Percentiles rank a stretch among this genome's conserved stretches.
phyloP scores from a whole-genome alignment of 1,139 yeast genomes.

The Hansenula lynferdii region DNA sequence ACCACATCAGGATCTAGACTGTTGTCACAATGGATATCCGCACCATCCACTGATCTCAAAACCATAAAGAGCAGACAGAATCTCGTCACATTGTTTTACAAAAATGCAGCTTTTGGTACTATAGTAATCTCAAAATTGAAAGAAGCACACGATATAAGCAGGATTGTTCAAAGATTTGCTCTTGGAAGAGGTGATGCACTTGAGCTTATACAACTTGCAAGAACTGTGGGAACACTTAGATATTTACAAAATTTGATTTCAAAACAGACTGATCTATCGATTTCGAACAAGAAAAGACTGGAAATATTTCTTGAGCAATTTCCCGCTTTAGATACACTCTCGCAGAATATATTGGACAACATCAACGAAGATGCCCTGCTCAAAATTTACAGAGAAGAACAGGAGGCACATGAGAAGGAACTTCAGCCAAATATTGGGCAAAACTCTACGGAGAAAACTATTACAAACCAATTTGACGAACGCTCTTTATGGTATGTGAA shows the following conservation, averaged over 20 bases:
- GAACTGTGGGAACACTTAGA: conserved; percentile 28
- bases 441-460: not conserved
- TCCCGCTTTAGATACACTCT: conserved; percentile 17
- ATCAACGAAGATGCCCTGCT: conserved; percentile 23
- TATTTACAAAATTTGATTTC: conserved; percentile 12
- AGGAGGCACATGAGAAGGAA: conserved; percentile 9
- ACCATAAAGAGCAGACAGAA: conserved; percentile 60
- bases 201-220: conserved; percentile 40
- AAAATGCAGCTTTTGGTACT: conserved; percentile 33
- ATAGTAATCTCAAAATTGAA: conserved; percentile 30
- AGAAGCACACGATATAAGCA: conserved; percentile 43
- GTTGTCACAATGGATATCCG: conserved; percentile 74
- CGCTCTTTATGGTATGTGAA: conserved; percentile 15
- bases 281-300: conserved; percentile 7
- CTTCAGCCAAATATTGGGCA: conserved; percentile 8
- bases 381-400: conserved; percentile 1
- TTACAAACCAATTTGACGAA: conserved; percentile 1
- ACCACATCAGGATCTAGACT: conserved; percentile 81
- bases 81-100: conserved; percentile 50
- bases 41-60: conserved; percentile 61
- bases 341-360: conserved; percentile 22
- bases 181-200: conserved; percentile 39
- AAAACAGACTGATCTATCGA: not conserved
- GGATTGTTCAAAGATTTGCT: conserved; percentile 50
- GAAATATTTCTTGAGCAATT: conserved; percentile 17